Evolutionary conservation across 164 flowering plant genomes (phyloP).

Genomic region (Umbellularia californica): DNA sequence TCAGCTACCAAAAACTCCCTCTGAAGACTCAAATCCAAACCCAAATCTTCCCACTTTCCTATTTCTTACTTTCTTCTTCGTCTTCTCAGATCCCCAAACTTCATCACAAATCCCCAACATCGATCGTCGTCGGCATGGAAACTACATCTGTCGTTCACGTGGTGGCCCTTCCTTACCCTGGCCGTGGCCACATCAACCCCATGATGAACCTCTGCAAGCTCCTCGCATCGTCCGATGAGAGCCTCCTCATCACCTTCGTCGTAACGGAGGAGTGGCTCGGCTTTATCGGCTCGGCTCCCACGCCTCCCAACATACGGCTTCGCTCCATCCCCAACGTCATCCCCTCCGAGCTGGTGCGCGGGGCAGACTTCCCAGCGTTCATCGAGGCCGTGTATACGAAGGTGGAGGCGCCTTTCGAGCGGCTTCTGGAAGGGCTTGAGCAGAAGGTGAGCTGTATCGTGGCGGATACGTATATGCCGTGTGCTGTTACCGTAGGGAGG

Average conservation of each 20-base stretch:
- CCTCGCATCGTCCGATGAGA: neutral
- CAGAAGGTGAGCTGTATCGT: constrained; percentile 33
- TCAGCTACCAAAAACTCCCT: no score
- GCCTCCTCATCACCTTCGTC: constrained; percentile 40
- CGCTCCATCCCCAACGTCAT: constrained; percentile 65
- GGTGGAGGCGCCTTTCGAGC: constrained; percentile 55
- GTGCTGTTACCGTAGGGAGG: constrained; percentile 22
- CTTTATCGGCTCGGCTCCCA: constrained; percentile 32
- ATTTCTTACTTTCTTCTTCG: no score
- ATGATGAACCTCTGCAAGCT: no score
- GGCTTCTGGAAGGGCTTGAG: constrained; percentile 37
- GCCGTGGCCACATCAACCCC: no score
- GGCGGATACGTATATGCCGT: constrained; percentile 48
- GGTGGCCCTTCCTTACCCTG: no score
- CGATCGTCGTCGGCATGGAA: no score
- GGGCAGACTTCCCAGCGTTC: constrained; percentile 38
- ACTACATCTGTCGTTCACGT: no score
- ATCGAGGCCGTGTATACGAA: constrained; percentile 43
- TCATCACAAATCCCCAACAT: no score
- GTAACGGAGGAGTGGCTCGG: constrained; percentile 79
- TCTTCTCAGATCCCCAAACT: no score
- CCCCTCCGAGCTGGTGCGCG: constrained; percentile 62
- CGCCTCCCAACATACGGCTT: constrained; percentile 36
- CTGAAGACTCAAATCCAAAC: no score
- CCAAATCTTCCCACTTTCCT: no score